phyloP scores from a whole-genome alignment of 2,329 filamentous ascomycete species.

The Raffaelea albimanens region DNA sequence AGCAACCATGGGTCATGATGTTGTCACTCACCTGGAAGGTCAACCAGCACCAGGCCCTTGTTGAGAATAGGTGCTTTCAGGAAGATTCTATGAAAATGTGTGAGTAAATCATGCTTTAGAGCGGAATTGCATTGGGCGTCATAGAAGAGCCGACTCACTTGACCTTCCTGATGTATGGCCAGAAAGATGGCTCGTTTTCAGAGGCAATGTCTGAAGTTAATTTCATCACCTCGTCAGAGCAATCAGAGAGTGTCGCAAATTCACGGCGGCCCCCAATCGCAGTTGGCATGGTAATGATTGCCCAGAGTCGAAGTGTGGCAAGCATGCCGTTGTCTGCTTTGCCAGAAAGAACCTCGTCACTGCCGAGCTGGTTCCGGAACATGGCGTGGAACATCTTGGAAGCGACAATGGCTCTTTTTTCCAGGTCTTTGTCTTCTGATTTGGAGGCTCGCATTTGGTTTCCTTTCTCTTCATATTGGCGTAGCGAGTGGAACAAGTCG shows the following conservation, averaged over 20 bases:
- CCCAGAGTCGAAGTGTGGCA: neutral
- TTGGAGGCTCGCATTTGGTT: no score
- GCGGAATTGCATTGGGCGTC: no score
- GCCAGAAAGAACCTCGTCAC: no score
- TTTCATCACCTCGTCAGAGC: neutral
- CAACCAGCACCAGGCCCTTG: neutral
- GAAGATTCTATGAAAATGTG: neutral
- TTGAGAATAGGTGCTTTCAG: neutral
- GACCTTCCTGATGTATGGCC: neutral
- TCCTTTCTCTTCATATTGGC: no score
- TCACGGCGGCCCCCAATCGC: neutral
- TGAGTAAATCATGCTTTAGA: no score
- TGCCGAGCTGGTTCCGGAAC: no score
- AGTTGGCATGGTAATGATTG: neutral
- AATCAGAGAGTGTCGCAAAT: neutral
- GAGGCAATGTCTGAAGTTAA: neutral
- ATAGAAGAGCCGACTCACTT: neutral
- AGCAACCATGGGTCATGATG: no score
- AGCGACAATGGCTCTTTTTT: no score
- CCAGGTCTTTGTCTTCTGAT: no score
- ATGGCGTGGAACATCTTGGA: no score
- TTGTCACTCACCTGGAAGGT: neutral
- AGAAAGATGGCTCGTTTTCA: neutral
- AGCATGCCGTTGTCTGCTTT: neutral
- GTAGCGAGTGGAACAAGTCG: no score